Evolutionary conservation across 2,329 filamentous ascomycete species (phyloP).

Genomic region (Leptographium procerum): DNA sequence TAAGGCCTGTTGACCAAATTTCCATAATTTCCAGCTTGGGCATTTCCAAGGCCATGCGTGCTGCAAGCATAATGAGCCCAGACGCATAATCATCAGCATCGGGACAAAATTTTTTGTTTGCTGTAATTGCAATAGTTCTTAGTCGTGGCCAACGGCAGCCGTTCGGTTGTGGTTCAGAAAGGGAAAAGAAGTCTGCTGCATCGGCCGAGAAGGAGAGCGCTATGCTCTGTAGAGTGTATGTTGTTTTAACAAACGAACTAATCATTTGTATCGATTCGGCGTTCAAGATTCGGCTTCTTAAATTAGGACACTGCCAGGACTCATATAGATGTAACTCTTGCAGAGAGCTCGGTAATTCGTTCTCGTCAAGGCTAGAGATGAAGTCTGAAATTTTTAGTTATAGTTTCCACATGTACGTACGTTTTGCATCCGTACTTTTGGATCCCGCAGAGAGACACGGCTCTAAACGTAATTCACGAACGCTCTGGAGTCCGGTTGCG

Average conservation of each 20-base stretch:
- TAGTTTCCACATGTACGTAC: neutral
- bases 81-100: too few relatives aligned
- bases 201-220: neutral
- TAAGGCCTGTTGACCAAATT: too few relatives aligned
- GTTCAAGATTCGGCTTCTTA: too few relatives aligned
- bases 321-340: neutral
- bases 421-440: neutral
- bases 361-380: neutral
- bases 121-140: too few relatives aligned
- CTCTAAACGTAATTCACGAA: neutral
- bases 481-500: neutral
- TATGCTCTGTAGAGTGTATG: neutral
- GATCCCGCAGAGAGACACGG: neutral
- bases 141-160: too few relatives aligned
- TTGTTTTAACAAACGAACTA: neutral
- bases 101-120: too few relatives aligned
- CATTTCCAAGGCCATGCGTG: too few relatives aligned
- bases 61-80: too few relatives aligned
- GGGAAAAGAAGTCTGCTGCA: too few relatives aligned
- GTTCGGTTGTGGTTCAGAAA: too few relatives aligned
- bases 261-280: too few relatives aligned
- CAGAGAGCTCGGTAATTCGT: neutral
- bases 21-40: too few relatives aligned
- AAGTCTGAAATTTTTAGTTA: neutral
- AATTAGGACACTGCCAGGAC: neutral